Percentiles rank a stretch among this genome's conserved stretches.
Evolutionary conservation across 345 rosid genomes (phyloP).

Genomic region (Cardamine resedifolia): DNA sequence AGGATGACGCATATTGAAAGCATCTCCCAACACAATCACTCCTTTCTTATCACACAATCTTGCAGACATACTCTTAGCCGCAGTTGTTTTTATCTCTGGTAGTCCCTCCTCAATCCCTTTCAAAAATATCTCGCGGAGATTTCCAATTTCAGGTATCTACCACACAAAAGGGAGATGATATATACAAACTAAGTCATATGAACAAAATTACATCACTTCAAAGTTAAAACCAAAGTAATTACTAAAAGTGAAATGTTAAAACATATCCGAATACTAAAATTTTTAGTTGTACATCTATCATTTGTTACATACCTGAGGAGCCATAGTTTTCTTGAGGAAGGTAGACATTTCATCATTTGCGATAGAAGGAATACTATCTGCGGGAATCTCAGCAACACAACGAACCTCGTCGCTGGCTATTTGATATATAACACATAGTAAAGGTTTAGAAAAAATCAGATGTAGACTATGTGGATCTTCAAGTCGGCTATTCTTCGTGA

Average conservation of each 20-base stretch:
- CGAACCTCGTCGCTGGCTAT: slow-evolving; percentile 31
- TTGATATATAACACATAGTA: background rate
- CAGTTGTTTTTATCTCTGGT: slow-evolving; percentile 7
- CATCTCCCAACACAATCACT: slow-evolving; percentile 36
- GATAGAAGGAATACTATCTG: slow-evolving; percentile 38
- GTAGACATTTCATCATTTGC: slow-evolving; percentile 43
- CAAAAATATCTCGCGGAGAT: slow-evolving; percentile 16
- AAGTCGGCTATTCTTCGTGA: slow-evolving; percentile 27
- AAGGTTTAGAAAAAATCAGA: slow-evolving; percentile 15
- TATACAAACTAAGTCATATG: background rate
- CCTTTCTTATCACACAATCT: slow-evolving; percentile 20
- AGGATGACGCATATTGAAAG: slow-evolving; percentile 39
- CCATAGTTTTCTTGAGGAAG: slow-evolving; percentile 32
- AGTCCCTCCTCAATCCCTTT: slow-evolving; percentile 33
- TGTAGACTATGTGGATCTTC: slow-evolving; percentile 26
- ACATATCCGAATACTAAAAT: background rate
- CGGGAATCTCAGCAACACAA: slow-evolving; percentile 10
- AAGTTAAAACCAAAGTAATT: no score
- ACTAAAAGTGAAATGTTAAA: background rate
- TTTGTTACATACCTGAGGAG: slow-evolving; percentile 39
- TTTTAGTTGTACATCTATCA: background rate
- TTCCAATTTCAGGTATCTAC: slow-evolving; percentile 32
- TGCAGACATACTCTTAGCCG: slow-evolving; percentile 13
- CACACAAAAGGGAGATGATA: background rate
- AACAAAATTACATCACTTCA: no score